Conservation (phyloP, 805 yeast species). For the Candida sakaeoensis region DNA sequence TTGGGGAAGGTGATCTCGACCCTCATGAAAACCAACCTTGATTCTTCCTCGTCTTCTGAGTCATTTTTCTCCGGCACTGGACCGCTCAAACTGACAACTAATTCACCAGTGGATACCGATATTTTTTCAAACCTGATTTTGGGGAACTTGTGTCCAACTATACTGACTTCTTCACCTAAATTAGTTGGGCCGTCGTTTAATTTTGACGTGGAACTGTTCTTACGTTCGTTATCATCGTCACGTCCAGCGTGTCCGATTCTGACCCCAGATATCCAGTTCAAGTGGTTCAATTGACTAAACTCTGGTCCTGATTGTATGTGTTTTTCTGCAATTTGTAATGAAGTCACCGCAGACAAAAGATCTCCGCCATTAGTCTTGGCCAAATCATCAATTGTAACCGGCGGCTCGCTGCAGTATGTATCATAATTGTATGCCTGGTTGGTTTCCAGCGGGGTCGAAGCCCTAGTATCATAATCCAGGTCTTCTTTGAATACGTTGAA, state of each 20-base stretch:
- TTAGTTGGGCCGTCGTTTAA: constrained; percentile 48
- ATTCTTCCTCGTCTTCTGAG: not conserved
- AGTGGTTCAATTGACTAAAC: constrained; percentile 54
- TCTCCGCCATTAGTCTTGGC: constrained; percentile 28
- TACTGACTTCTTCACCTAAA: constrained; percentile 87
- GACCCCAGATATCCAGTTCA: constrained; percentile 93
- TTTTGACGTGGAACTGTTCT: constrained; percentile 1
- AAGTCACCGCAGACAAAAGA: constrained; percentile 34
- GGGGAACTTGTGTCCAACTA: constrained; percentile 85
- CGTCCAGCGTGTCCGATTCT: constrained; percentile 58
- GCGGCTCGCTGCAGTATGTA: constrained; percentile 37
- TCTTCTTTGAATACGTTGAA: constrained; percentile 12
- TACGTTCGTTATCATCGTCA: constrained; percentile 21
- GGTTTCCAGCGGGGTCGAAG: constrained; percentile 5
- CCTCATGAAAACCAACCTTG: constrained; percentile 57
- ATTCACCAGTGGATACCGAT: constrained; percentile 79
- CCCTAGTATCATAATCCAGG: constrained; percentile 9
- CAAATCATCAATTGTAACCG: constrained; percentile 29
- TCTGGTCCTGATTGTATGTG: constrained; percentile 29
- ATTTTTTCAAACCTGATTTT: constrained; percentile 82
- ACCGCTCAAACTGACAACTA: constrained; percentile 76
- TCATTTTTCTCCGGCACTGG: constrained; percentile 17
- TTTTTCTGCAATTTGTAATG: constrained; percentile 32
- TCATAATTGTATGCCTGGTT: constrained; percentile 20
- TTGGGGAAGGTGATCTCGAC: constrained; percentile 68